Base-by-base conservation (phyloP, 371 early-diverging fungal species). In the Capillidium heterosporum region DNA sequence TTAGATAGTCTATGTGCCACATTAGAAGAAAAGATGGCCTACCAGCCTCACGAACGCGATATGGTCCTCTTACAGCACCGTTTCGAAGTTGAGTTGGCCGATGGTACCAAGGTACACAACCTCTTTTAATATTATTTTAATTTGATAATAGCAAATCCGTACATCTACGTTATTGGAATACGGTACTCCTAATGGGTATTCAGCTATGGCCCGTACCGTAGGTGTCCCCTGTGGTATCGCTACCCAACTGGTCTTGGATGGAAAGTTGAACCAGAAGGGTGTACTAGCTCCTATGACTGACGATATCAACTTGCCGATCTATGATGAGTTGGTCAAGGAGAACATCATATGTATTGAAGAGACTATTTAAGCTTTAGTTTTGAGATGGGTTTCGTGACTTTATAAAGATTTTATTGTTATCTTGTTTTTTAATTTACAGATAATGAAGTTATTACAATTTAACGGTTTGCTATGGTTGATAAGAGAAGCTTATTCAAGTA, bases 121-220 rank as follows among this genome's bases (percentile, higher is more conserved):
- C 13, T 29, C 31, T 32, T 23, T 28, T 31, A 5, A 35, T 50
- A 42, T 11, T 7, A 53, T 0, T 47, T 23, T 32, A 26, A 35
- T 35, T n/a, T 31, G 11, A 13, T 50, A 60, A 26, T 63, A 76
- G 63, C 83, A 91, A 75, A 83, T 82, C 17, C 84, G 85, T 63
- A 91, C 90, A 0, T 88, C 92, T 1, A 93, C 96, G 23, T 67
- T 95, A 56, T 69, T 95, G 56, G 87, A 87, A 59, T 97, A 88
- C 64, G 98, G 96, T 58, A 82, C 84, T 49, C 89, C 90, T 13
- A 71, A 75, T 57, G 89, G 87, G n/a, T 57, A 63, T 24, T 77
- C 85, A 46, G 94, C 96, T 42, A 98, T 98, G 98, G 95, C 98
- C 42, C 89, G 78, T 62, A 89, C 95, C n/a, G 98, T 98, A 29